phyloP scores from a whole-genome alignment of 306 rosid species.

The Pachyrhizus erosus region DNA sequence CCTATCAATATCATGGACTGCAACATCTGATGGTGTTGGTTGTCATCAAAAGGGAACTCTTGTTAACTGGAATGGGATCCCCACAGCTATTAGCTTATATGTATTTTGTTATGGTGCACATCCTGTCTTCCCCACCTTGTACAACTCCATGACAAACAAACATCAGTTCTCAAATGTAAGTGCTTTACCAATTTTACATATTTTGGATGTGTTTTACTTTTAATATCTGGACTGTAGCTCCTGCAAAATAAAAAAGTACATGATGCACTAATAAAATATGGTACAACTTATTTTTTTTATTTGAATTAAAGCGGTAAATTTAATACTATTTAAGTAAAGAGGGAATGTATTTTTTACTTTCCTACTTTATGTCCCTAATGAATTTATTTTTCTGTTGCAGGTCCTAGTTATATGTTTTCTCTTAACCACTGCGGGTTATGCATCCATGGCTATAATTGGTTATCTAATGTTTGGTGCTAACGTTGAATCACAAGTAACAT shows the following conservation, averaged over 20 bases:
- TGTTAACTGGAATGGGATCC: too few relatives aligned
- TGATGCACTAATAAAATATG: too few relatives aligned
- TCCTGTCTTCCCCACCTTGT: too few relatives aligned
- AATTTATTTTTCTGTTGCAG: conserved; percentile 22
- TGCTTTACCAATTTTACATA: too few relatives aligned
- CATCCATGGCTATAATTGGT: conserved; percentile 40
- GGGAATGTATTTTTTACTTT: background rate
- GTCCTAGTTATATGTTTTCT: conserved; percentile 68
- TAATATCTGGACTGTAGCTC: background rate
- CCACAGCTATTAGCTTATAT: too few relatives aligned
- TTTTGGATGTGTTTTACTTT: background rate
- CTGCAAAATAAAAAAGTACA: background rate
- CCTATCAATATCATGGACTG: too few relatives aligned
- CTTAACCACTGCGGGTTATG: conserved; percentile 49
- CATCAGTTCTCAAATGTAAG: too few relatives aligned
- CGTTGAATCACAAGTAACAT: conserved; percentile 70
- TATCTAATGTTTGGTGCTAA: conserved; percentile 72
- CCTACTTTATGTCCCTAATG: background rate
- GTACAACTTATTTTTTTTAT: too few relatives aligned
- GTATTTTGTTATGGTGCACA: too few relatives aligned
- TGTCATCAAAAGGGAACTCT: too few relatives aligned
- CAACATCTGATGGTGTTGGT: too few relatives aligned
- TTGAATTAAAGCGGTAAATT: background rate
- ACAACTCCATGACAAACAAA: too few relatives aligned
- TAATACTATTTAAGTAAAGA: background rate